Base-by-base conservation (phyloP, 805 yeast species). In the Dipodascopsis uninucleata region DNA sequence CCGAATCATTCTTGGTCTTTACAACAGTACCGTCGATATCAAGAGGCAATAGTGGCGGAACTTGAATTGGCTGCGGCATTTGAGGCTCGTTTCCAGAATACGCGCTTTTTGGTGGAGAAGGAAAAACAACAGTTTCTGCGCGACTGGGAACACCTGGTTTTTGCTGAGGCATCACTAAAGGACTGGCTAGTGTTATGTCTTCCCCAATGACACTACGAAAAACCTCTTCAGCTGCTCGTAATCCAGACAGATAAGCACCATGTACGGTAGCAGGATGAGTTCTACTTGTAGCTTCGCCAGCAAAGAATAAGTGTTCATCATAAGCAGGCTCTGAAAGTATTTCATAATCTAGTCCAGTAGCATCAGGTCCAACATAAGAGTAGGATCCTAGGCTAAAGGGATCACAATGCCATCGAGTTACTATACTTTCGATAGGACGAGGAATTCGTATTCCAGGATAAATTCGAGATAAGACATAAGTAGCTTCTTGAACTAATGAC, bases 371-470 rank as follows among this genome's bases (percentile, higher is more conserved):
- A 10, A 69, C 68, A 43, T 67, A 69, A 8, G 72, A 68, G 63
- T 86, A 90, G 0, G 96, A 79, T 2, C 97, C 97, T 43, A 84
- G 66, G 2, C 85, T 73, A 58, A 72, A 85, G 1, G 87, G 86
- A 55, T 89, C 94, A 1, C 62, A 60, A 1, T 94, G 82, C 97
- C 97, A 90, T 22, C 78, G 68, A 0, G 90, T 76, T 1, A 74
- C 72, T 0, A 80, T 64, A 0, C 63, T 53, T 49, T 69, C 73
- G 1, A 60, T 60, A 10, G 69, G 61, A 28, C 52, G 51, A 7
- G 52, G 59, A 18, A 36, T 45, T 23, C 22, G 40, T 22, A 10
- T 43, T n/a, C 43, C 45, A 1, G 60, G 56, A 55, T 60, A 64
- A 6, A 66, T 53, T 10, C 53, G 47, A 12, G 58, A 53, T 22